These are phyloP conservation scores for Domatiomyces globalis DNA, from an alignment of 2,329 filamentous ascomycete species.

Conservation along the genomic window DNA sequence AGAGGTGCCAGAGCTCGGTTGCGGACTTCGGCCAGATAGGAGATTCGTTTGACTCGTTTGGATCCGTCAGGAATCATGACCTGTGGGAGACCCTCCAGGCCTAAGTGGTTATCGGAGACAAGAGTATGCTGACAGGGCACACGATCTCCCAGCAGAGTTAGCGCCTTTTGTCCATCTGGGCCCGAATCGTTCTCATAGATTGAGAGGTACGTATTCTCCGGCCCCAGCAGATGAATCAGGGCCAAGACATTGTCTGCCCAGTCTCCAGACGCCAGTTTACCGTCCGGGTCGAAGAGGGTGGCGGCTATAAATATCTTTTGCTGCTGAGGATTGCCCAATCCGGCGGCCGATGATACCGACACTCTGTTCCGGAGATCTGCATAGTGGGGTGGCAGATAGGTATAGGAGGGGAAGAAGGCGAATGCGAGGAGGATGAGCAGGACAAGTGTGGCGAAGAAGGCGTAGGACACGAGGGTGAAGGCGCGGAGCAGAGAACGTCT, in stretches of 20 bases:
- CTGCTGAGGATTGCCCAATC: conserved; percentile 38
- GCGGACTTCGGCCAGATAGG: conserved; percentile 57
- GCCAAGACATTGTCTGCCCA: conserved; percentile 54
- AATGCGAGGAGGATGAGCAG: conserved; percentile 31
- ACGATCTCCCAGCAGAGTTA: conserved; percentile 39
- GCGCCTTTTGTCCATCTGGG: conserved; percentile 38
- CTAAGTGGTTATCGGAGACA: conserved; percentile 46
- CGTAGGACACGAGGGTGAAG: conserved; percentile 10
- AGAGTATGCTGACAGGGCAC: conserved; percentile 40
- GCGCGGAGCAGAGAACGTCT: conserved; percentile 10
- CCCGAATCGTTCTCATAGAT: conserved; percentile 54
- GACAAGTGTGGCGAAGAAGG: conserved; percentile 13
- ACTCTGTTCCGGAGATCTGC: conserved; percentile 23
- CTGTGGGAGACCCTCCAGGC: conserved; percentile 42
- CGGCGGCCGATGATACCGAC: conserved; percentile 22
- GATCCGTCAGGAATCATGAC: conserved; percentile 49
- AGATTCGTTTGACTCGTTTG: conserved; percentile 54
- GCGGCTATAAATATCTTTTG: conserved; percentile 63
- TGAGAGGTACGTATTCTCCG: conserved; percentile 52
- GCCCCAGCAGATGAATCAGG: conserved; percentile 50
- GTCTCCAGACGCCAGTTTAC: conserved; percentile 45
- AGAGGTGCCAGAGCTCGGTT: conserved; percentile 56
- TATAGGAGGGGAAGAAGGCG: conserved; percentile 43
- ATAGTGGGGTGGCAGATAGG: conserved; percentile 40
- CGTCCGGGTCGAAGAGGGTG: conserved; percentile 52